These are phyloP conservation scores for Paspalum vaginatum DNA, from an alignment of 176 grass and related monocot species.

Conservation along the genomic window DNA sequence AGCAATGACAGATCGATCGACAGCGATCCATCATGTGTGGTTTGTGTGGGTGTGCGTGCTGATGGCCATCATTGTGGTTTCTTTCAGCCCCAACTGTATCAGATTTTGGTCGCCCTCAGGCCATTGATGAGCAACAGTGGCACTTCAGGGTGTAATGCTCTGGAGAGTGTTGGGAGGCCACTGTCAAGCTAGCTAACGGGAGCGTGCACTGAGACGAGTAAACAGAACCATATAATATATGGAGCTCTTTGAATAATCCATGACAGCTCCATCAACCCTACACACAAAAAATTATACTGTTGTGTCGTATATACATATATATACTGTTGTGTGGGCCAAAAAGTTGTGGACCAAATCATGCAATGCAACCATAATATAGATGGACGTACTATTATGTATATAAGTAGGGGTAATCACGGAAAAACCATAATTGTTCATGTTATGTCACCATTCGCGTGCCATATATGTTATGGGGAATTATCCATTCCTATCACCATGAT, in stretches of 20 bases:
- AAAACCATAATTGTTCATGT: neutral
- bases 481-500: too few relatives aligned
- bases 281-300: conserved; percentile 8
- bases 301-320: neutral
- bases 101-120: conserved; percentile 41
- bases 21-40: conserved; percentile 7
- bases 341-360: conserved; percentile 2
- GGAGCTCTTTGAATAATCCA: conserved; percentile 15
- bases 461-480: too few relatives aligned
- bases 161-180: conserved; percentile 43
- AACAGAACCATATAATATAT: conserved; percentile 33
- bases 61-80: neutral
- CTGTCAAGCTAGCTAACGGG: conserved; percentile 25
- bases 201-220: neutral
- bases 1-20: neutral
- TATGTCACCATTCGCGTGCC: neutral
- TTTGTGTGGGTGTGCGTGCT: conserved; percentile 8
- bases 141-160: conserved; percentile 29
- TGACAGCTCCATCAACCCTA: conserved; percentile 11
- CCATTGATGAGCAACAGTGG: conserved; percentile 34
- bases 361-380: neutral
- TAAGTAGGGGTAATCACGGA: neutral
- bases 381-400: neutral
- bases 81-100: conserved; percentile 29
- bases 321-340: conserved; percentile 11